phyloP scores from a whole-genome alignment of 495 filamentous ascomycete genomes.

The Lepidopterella palustris region DNA sequence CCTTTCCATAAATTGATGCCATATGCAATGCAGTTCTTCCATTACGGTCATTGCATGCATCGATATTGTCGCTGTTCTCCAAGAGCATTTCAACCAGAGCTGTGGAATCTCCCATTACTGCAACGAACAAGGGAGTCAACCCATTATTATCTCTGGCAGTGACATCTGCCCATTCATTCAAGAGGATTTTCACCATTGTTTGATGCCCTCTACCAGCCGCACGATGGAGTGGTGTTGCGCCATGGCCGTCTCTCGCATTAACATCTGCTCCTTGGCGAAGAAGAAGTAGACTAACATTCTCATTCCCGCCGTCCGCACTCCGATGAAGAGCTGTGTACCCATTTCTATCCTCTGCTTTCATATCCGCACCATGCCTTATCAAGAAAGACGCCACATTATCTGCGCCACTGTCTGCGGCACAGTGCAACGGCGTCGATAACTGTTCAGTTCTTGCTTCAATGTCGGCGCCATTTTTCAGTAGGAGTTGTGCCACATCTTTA shows the following conservation, averaged over 20 bases:
- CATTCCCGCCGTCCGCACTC: background rate
- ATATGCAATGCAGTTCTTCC: too few species aligned
- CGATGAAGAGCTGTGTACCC: background rate
- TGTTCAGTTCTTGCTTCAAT: background rate
- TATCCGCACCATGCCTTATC: background rate
- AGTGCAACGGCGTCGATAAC: background rate
- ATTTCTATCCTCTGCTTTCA: background rate
- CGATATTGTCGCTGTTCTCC: too few species aligned
- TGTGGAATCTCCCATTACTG: too few species aligned
- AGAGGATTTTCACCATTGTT: background rate
- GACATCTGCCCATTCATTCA: too few species aligned
- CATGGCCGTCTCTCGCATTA: background rate
- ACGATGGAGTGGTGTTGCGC: background rate
- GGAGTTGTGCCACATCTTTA: background rate
- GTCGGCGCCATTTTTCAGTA: background rate
- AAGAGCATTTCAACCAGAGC: too few species aligned
- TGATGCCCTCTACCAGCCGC: background rate
- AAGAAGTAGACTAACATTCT: background rate
- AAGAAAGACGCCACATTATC: background rate
- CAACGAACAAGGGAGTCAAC: too few species aligned
- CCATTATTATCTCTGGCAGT: too few species aligned
- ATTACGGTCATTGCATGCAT: too few species aligned
- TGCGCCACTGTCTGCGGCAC: too few species aligned
- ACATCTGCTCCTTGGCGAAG: background rate
- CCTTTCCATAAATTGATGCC: too few species aligned